Base-by-base conservation (phyloP, 2,329 filamentous ascomycete genomes). In the Aspergillus niger region DNA sequence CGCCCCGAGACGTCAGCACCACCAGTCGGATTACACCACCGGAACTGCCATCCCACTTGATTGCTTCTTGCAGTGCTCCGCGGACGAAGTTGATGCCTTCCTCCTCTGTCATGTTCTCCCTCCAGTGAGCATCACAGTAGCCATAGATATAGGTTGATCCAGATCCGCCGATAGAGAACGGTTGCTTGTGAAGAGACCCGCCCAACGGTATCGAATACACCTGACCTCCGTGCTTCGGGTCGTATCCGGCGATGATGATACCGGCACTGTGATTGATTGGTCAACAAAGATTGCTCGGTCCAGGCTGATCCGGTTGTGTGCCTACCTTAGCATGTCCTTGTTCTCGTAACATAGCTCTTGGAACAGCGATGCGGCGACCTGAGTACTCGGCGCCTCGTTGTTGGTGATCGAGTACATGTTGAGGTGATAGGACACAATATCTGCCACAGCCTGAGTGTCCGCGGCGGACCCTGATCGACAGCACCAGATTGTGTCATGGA, bases 61-160 rank as follows among this genome's bases (percentile, higher is more conserved):
- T 98, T 15, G 95, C 95, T 83, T 99, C 94, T 72, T 87, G 83
- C 74, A 99, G 82, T 32, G 95, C 89, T 51, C 88, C 90, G 82
- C 97, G 97, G 76, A 99, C 95, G 72, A 99, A 99, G 43, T 88
- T 80, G 66, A 99, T 88, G 1, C 95, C 95, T 64, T 96, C 93
- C 58, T 87, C 84, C 83, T 98, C 92, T 56, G 90, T 91, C 93
- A 99, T 98, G 67, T 87, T 87, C 80, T 98, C 95, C 77, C 84
- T 88, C 95, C 95, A 99, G 83, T 99, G 87, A 60, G 92, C 89
- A 76, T 99, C 94, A 76, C 93, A 98, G 84, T 96, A 98, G 70
- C 95, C 95, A 83, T 98, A 99, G 79, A 99, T 99, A 83, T 99
- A 99, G 63, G 95, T 98, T 70, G 94, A 98, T 44, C 95, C 95